These are phyloP conservation scores for Colletotrichum karsti DNA, from an alignment of 2,329 filamentous ascomycete species.

Conservation along the genomic window DNA sequence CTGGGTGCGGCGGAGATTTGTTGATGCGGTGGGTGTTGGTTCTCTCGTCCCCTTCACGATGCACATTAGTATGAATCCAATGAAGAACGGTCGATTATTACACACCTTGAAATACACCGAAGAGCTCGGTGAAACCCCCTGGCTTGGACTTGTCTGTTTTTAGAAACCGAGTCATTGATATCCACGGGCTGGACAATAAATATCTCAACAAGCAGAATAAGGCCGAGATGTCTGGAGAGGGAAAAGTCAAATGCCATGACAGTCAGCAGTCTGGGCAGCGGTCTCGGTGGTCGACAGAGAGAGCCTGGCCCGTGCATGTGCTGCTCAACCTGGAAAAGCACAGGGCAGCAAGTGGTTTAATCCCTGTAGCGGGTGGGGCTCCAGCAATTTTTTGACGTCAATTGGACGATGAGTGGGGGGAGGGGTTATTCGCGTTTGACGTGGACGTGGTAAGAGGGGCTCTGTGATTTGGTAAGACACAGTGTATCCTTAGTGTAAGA, in stretches of 20 bases:
- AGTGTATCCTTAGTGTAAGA: too few species aligned
- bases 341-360: conserved; percentile 9
- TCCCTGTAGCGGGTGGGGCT: conserved; percentile 2
- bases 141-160: neutral
- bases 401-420: conserved; percentile 23
- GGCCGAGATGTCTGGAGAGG: conserved; percentile 24
- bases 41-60: neutral
- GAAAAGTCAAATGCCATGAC: conserved; percentile 25
- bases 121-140: neutral
- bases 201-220: conserved; percentile 22
- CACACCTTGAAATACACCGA: neutral
- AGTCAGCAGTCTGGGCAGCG: conserved; percentile 14
- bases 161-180: conserved; percentile 15
- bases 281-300: neutral
- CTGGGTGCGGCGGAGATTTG: conserved; percentile 7
- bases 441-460: conserved; percentile 15
- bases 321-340: neutral
- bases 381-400: conserved; percentile 26
- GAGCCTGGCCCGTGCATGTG: neutral
- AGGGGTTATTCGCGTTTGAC: conserved; percentile 26
- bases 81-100: neutral
- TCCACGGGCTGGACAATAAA: conserved; percentile 8
- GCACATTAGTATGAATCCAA: neutral
- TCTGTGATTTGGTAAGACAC: neutral
- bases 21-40: conserved; percentile 13